A percentile compares a stretch with the other conserved stretches of the same genome.
Evolutionary conservation across 2,329 filamentous ascomycete species (phyloP).

Genomic region (Aspergillus costaricaensis): DNA sequence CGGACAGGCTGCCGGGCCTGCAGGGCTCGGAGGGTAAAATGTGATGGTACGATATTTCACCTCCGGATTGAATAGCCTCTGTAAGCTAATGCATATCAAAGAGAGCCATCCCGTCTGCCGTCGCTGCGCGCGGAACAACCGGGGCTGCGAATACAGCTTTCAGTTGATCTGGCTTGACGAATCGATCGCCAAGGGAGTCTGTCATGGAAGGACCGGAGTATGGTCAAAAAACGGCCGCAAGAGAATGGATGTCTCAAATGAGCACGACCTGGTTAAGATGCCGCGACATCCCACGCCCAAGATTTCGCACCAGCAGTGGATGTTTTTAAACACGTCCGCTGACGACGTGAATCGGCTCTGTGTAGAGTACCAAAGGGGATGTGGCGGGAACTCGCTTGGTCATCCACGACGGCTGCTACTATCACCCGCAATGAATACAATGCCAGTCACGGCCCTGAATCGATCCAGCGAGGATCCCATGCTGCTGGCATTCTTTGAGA

Average conservation of each 20-base stretch:
- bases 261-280: neutral
- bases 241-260: neutral
- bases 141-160: conserved; percentile 24
- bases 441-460: neutral
- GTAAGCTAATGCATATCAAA: neutral
- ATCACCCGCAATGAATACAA: neutral
- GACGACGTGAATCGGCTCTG: neutral
- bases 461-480: conserved; percentile 13
- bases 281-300: neutral
- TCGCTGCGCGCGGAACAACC: conserved; percentile 16
- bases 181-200: conserved; percentile 27
- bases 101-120: conserved; percentile 24
- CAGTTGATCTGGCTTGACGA: conserved; percentile 30
- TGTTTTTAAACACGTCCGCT: neutral
- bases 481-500: conserved; percentile 30
- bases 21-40: conserved; percentile 25
- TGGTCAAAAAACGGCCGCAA: neutral
- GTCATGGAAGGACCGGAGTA: conserved; percentile 22
- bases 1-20: conserved; percentile 27
- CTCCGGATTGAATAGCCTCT: neutral
- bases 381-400: neutral
- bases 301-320: neutral
- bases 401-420: neutral
- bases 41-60: conserved; percentile 21
- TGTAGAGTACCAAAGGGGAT: neutral